Percentiles rank a stretch among this genome's conserved stretches.
Conservation (phyloP, 2,329 filamentous ascomycete genomes). For the Cladophialophora bantiana region DNA sequence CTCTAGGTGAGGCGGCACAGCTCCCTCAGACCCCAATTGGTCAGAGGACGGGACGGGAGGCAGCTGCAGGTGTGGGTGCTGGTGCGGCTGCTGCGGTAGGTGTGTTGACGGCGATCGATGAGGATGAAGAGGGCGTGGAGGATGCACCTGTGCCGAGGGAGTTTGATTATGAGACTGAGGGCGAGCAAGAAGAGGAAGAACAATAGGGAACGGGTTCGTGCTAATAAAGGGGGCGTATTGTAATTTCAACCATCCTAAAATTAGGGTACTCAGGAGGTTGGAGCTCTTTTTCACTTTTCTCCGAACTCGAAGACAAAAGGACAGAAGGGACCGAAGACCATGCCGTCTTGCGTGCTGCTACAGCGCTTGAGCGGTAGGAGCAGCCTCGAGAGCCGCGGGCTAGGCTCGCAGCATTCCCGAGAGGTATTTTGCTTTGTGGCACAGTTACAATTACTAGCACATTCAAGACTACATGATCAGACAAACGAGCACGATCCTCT, state of each 20-base stretch:
- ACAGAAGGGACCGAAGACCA: background rate
- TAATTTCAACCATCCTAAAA: slow-evolving; percentile 3
- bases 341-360: background rate
- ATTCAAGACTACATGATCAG: too few species aligned
- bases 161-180: slow-evolving; percentile 56
- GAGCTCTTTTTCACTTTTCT: background rate
- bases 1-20: slow-evolving; percentile 32
- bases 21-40: slow-evolving; percentile 41
- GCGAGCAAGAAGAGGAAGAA: slow-evolving; percentile 19
- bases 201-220: background rate
- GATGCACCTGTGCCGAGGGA: slow-evolving; percentile 57
- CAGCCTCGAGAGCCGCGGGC: background rate
- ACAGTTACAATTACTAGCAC: background rate
- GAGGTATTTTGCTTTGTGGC: background rate
- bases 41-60: slow-evolving; percentile 43
- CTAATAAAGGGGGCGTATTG: background rate
- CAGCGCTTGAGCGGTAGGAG: background rate
- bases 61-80: slow-evolving; percentile 43
- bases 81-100: slow-evolving; percentile 77
- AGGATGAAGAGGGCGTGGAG: slow-evolving; percentile 61
- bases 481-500: too few species aligned
- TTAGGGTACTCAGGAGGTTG: background rate
- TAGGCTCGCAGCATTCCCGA: background rate
- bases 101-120: slow-evolving; percentile 85
- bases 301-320: background rate